phyloP scores from a whole-genome alignment of 768 basidiomycete species.

The Trametes cingulata region DNA sequence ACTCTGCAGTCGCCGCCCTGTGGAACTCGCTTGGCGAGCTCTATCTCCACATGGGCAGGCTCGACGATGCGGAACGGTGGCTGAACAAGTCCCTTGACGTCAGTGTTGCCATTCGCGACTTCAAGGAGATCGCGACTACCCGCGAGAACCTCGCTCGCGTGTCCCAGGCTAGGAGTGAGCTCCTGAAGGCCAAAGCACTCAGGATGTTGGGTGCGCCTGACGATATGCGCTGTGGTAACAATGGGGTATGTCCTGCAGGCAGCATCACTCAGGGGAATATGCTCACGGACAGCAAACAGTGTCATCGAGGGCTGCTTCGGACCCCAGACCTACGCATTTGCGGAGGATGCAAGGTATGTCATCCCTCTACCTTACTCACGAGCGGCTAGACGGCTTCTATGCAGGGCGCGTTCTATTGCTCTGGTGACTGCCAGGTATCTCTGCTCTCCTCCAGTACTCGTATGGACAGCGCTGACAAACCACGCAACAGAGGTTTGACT shows the following conservation, averaged over 20 bases:
- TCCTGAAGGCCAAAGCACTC: slow-evolving; percentile 35
- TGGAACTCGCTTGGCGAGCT: slow-evolving; percentile 40
- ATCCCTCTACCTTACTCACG: background rate
- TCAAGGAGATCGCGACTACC: slow-evolving; percentile 30
- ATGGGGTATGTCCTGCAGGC: slow-evolving; percentile 17
- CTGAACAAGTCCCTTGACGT: slow-evolving; percentile 35
- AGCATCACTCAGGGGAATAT: too few relatives aligned
- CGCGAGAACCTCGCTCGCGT: slow-evolving; percentile 41
- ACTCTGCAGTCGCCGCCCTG: slow-evolving; percentile 27
- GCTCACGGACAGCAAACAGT: background rate
- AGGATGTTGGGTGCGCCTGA: slow-evolving; percentile 30
- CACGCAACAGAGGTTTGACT: background rate
- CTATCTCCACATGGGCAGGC: slow-evolving; percentile 36
- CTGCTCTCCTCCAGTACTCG: too few relatives aligned
- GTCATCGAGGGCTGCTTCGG: slow-evolving; percentile 5
- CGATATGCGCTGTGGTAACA: slow-evolving; percentile 33
- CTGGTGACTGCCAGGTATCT: slow-evolving; percentile 16
- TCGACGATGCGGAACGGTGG: slow-evolving; percentile 41
- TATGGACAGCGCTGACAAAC: background rate
- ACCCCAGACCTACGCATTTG: slow-evolving; percentile 15
- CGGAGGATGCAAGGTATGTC: slow-evolving; percentile 18
- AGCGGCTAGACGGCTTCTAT: background rate
- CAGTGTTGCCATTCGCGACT: slow-evolving; percentile 31
- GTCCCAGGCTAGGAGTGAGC: slow-evolving; percentile 36
- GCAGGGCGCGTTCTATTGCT: slow-evolving; percentile 20